phyloP scores from a whole-genome alignment of 2,329 filamentous ascomycete species.

The Incumbomyces lentus region DNA sequence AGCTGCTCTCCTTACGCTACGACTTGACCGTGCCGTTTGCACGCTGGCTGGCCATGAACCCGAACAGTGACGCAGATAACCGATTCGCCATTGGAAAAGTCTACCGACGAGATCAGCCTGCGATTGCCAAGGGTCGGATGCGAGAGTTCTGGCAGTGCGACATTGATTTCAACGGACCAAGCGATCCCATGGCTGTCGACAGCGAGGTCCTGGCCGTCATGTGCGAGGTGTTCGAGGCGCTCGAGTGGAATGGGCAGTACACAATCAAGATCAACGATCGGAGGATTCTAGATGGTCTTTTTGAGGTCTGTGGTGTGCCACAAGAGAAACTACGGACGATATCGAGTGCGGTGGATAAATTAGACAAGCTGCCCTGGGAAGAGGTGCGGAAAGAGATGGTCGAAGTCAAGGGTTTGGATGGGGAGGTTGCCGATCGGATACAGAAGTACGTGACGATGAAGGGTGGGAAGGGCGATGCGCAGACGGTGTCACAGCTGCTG shows the following conservation, averaged over 20 bases:
- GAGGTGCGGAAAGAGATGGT: slow-evolving; percentile 90
- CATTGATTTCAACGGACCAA: slow-evolving; percentile 76
- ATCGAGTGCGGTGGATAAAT: slow-evolving; percentile 86
- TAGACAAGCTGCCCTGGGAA: slow-evolving; percentile 84
- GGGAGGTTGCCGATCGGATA: slow-evolving; percentile 72
- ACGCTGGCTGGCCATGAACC: slow-evolving; percentile 87
- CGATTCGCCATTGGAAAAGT: slow-evolving; percentile 94
- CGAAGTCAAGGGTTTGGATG: slow-evolving; percentile 73
- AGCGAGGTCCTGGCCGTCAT: slow-evolving; percentile 79
- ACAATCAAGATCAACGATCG: slow-evolving; percentile 94
- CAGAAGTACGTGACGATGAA: slow-evolving; percentile 73
- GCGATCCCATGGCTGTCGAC: slow-evolving; percentile 81
- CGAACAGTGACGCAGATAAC: slow-evolving; percentile 71
- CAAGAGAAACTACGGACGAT: slow-evolving; percentile 79
- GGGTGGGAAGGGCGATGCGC: slow-evolving; percentile 43
- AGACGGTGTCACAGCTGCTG: slow-evolving; percentile 49
- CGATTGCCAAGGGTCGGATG: slow-evolving; percentile 85
- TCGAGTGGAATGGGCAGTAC: slow-evolving; percentile 64
- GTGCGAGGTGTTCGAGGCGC: slow-evolving; percentile 70
- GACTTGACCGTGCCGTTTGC: slow-evolving; percentile 85
- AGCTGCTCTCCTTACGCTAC: slow-evolving; percentile 73
- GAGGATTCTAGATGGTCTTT: slow-evolving; percentile 86
- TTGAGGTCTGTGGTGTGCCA: slow-evolving; percentile 82
- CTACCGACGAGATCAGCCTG: slow-evolving; percentile 69
- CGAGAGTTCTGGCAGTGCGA: slow-evolving; percentile 97